Evolutionary conservation across 352 stramenopile genomes (phyloP), one percentile per base, ranked within the genome.

Genomic region (Phytopythium mirpurense): DNA sequence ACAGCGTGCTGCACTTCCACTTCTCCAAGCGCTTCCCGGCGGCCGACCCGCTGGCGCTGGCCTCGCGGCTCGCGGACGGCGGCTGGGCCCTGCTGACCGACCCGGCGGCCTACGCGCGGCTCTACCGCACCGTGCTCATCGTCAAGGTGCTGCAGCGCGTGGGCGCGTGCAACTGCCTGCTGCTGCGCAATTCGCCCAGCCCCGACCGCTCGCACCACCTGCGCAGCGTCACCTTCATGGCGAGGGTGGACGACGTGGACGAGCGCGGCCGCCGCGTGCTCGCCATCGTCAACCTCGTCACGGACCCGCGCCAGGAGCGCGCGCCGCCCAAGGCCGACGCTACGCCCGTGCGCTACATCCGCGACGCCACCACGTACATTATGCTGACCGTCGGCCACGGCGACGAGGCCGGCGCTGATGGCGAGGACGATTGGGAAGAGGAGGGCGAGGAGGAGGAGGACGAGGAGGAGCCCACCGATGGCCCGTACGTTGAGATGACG

Each of bases 341-440:
- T n/a, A n/a, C n/a, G n/a, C n/a, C n/a, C n/a, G n/a, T 76, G n/a
- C 41, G 67, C 19, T 76, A 74, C 52, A 60, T 79, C 32, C 60
- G 60, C 21, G 54, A 73, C 14, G 67, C 60, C 19, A 76, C 63
- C 56, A 79, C 70, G 24, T 79, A 78, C 48, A 72, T 79, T 37
- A 60, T 55, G n/a, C 74, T 79, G 47, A 52, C 42, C 5, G 51
- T 61, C 16, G 38, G 59, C 5, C 27, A 48, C 23, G 24, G 42
- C 16, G 16, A 21, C 16, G 16, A n/a, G n/a, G n/a, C n/a, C n/a
- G n/a, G 3, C 14, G 31, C 10, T 0, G 31, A 36, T 16, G 35
- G 35, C 16, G 35, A 19, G 21, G 23, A 32, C 5, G 23, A 48
- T 9, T 21, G 24, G 12, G 42, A 12, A 3, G 42, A 35, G 23